A percentile compares a stretch with the other conserved stretches of the same genome.
These are phyloP conservation scores for Pilaira anomala DNA, from an alignment of 192 early-diverging fungal genomes.

Conservation along the genomic window DNA sequence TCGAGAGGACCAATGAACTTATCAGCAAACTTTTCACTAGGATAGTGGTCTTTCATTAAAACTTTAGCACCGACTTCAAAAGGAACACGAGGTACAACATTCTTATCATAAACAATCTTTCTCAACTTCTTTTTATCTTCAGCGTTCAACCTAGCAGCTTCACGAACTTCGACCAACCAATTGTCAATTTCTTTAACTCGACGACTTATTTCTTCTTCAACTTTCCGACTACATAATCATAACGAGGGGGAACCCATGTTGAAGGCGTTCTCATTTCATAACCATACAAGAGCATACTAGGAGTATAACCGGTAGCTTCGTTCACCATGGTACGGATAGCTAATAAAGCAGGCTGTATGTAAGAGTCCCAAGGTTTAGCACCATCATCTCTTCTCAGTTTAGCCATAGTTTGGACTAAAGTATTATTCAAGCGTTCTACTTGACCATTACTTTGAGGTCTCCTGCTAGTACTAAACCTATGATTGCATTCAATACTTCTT, in stretches of 20 bases:
- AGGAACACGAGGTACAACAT: too few species aligned
- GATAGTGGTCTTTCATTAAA: too few species aligned
- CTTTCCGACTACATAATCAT: slow-evolving; percentile 8
- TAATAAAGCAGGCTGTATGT: slow-evolving; percentile 1
- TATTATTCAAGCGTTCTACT: slow-evolving; percentile 22
- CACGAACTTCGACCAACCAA: too few species aligned
- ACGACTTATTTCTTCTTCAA: too few species aligned
- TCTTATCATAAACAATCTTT: too few species aligned
- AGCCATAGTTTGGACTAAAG: slow-evolving; percentile 18
- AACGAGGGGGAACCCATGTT: neutral
- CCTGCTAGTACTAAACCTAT: slow-evolving; percentile 15
- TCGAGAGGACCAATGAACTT: too few species aligned
- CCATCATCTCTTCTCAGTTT: slow-evolving; percentile 3
- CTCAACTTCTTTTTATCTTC: too few species aligned
- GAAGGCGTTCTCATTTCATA: slow-evolving; percentile 12
- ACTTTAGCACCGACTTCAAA: too few species aligned
- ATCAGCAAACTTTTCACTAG: too few species aligned
- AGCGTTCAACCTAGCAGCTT: too few species aligned
- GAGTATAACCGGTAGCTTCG: slow-evolving; percentile 11
- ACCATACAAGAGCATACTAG: slow-evolving; percentile 18
- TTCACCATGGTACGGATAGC: slow-evolving; percentile 16
- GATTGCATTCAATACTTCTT: neutral
- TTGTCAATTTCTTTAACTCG: too few species aligned
- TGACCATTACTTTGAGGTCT: slow-evolving; percentile 24
- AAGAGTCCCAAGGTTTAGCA: slow-evolving; percentile 2